Evolutionary conservation across 805 yeast species (phyloP), one percentile per base, ranked within the genome.

Genomic region (Pichia paraexigua): DNA sequence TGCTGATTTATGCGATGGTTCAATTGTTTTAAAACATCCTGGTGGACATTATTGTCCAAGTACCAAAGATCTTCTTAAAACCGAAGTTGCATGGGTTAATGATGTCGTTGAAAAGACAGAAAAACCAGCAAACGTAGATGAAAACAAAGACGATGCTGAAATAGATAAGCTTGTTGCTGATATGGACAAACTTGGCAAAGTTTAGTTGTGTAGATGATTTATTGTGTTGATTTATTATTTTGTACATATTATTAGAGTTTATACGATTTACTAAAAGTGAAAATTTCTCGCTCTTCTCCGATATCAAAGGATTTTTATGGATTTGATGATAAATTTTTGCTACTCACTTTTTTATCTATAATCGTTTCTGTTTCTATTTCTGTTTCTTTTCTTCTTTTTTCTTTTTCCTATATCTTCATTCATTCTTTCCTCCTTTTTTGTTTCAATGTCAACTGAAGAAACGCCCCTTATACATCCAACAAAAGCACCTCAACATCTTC

Each of bases 21-120:
- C 86, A 7, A 72, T 68, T 8, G 53, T 67, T 18, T 48, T 85
- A 53, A 84, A 79, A 56, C 99, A 92, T 62, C 97, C 97, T 11
- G 98, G 99, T 54, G 97, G 98, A 1, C 99, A 92, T 64, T 90
- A 86, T 70, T 96, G 92, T 45, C 99, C 98, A 28, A 89, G 88
- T 68, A 84, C 90, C 47, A 87, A 86, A 66, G 68, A 63, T 41
- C 53, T 67, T 24, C 41, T 69, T 18, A 64, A 60, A 39, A 63
- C 59, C 40, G 67, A 66, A 56, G 58, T 67, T 47, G 69, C 67
- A 1, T 69, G 72, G 72, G 60, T 69, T 20, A 62, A 59, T 41
- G 53, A 53, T 43, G 60, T 56, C 12, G 49, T 66, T 21, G 59
- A 57, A 27, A 50, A 52, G 8, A 25, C 51, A 25, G 54, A 52